phyloP scores from a whole-genome alignment of 192 early-diverging fungal species.

The Rhizoclosmatium sp. region DNA sequence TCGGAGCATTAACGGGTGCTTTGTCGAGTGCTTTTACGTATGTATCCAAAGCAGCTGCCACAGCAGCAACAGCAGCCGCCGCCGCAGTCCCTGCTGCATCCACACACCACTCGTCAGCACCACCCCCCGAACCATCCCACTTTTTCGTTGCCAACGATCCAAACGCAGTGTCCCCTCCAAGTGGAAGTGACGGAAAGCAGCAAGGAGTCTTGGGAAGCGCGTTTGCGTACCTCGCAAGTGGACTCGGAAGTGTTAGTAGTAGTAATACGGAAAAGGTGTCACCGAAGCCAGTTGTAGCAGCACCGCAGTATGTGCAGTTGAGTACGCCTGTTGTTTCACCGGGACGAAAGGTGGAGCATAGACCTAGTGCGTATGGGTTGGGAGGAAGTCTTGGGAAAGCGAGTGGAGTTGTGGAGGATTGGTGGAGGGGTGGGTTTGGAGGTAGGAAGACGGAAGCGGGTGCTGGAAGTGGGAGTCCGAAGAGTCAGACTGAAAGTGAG shows the following conservation, averaged over 20 bases:
- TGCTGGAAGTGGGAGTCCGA: background rate
- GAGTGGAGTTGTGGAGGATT: constrained; percentile 6
- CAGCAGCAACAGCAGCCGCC: background rate
- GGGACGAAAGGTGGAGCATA: background rate
- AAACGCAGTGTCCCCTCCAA: background rate
- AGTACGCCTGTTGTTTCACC: background rate
- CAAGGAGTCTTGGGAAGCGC: background rate
- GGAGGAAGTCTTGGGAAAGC: background rate
- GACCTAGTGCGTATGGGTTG: background rate
- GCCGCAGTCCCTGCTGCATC: background rate
- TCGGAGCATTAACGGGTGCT: background rate
- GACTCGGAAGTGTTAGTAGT: background rate
- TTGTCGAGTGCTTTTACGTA: constrained; percentile 5
- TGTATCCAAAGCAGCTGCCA: background rate
- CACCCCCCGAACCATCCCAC: background rate
- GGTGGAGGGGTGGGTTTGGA: constrained; percentile 5
- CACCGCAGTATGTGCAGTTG: constrained; percentile 4
- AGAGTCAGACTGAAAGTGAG: background rate
- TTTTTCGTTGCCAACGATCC: constrained; percentile 17
- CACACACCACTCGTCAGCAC: background rate
- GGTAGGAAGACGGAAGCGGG: background rate
- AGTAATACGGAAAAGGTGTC: background rate
- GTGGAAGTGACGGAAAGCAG: background rate
- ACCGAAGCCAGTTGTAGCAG: constrained; percentile 20
- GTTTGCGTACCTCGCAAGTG: constrained; percentile 3